Conservation (phyloP, 2,329 filamentous ascomycete species). For the Diaporthe aspalathi region DNA sequence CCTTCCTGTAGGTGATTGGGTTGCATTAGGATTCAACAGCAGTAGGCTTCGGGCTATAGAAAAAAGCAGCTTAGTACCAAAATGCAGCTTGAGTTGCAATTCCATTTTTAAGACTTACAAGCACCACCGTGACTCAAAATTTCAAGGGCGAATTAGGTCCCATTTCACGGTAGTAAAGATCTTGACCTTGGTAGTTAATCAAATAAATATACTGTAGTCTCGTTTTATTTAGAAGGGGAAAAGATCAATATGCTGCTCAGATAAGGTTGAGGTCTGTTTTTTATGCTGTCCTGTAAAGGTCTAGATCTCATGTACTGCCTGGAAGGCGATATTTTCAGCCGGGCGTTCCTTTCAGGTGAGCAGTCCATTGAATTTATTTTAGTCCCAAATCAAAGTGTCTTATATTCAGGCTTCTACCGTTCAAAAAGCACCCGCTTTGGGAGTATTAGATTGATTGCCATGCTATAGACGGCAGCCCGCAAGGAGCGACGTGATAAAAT, state of each 20-base stretch:
- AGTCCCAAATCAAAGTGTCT: too few relatives aligned
- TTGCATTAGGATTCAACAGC: neutral
- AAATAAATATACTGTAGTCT: constrained; percentile 10
- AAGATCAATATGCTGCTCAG: neutral
- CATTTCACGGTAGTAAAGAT: neutral
- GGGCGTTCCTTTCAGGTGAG: too few relatives aligned
- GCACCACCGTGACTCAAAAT: neutral
- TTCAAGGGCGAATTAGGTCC: neutral
- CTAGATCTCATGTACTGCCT: too few relatives aligned
- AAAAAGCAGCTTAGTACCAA: neutral
- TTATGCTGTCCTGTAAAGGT: too few relatives aligned
- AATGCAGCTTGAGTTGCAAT: neutral
- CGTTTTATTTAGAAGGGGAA: neutral
- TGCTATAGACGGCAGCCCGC: neutral
- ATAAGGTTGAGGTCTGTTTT: constrained; percentile 7
- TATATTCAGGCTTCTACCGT: neutral
- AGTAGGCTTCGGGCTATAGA: neutral
- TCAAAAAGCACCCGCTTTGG: neutral
- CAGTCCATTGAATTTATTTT: too few relatives aligned
- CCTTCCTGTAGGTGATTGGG: neutral
- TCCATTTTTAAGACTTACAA: neutral
- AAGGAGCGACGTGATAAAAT: neutral
- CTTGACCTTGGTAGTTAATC: neutral
- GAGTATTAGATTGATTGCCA: neutral
- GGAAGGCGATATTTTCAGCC: too few relatives aligned